A percentile compares a stretch with the other conserved stretches of the same genome.
Conservation (phyloP, 1,284 basidiomycete genomes). For the Meira miltonrushii region DNA sequence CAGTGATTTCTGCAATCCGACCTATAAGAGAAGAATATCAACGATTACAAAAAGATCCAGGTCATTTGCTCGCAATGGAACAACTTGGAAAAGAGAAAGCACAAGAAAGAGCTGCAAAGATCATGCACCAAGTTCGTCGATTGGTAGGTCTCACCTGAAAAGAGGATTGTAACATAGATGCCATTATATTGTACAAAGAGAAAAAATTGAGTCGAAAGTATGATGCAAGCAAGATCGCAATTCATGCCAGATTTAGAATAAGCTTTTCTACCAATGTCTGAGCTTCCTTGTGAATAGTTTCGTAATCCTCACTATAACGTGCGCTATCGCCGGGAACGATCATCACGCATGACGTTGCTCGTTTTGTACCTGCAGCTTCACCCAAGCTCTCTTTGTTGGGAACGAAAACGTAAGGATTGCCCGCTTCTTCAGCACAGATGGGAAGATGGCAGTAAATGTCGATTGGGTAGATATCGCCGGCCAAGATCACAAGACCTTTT, state of each 20-base stretch:
- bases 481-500: conserved; percentile 58
- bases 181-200: conserved; percentile 1
- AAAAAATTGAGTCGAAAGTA: background rate
- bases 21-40: conserved; percentile 68
- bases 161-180: background rate
- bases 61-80: conserved; percentile 65
- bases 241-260: conserved; percentile 4
- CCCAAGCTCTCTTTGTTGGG: conserved; percentile 68
- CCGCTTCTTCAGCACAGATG: conserved; percentile 86
- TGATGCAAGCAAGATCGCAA: no score
- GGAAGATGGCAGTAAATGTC: conserved; percentile 98
- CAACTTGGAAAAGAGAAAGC: conserved; percentile 65
- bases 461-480: conserved; percentile 94
- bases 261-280: conserved; percentile 13
- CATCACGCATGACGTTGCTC: conserved; percentile 96
- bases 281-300: conserved; percentile 65
- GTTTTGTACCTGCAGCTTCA: conserved; percentile 89
- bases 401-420: conserved; percentile 76
- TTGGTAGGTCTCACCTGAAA: conserved; percentile 58
- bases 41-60: conserved; percentile 62
- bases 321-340: conserved; percentile 60
- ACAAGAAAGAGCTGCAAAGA: conserved; percentile 60
- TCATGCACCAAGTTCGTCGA: conserved; percentile 65
- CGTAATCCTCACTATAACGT: conserved; percentile 76
- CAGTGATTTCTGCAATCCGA: conserved; percentile 66